Evolutionary conservation across 345 rosid genomes (phyloP).

Genomic region (Raphanus sativus): DNA sequence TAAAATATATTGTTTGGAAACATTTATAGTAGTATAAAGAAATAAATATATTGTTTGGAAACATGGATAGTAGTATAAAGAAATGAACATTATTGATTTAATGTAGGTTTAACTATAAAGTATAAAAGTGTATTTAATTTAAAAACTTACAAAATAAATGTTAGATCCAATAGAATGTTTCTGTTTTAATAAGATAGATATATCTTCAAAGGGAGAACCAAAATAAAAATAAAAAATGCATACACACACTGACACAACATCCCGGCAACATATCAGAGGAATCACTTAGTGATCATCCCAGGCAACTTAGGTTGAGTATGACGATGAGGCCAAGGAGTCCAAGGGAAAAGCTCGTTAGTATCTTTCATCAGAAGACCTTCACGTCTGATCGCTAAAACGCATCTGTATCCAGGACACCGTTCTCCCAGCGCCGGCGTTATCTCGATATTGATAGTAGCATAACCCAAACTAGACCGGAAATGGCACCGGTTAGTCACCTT

Average conservation of each 20-base stretch:
- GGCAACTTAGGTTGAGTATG: slow-evolving; percentile 28
- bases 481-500: slow-evolving; percentile 29
- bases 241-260: not conserved
- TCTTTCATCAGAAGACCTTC: slow-evolving; percentile 39
- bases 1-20: too few species aligned
- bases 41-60: too few species aligned
- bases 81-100: too few species aligned
- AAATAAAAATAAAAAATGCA: not conserved
- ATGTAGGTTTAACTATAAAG: too few species aligned
- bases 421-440: slow-evolving; percentile 28
- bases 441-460: not conserved
- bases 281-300: not conserved
- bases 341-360: slow-evolving; percentile 29
- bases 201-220: not conserved
- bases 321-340: slow-evolving; percentile 41
- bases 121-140: too few species aligned
- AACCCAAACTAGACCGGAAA: slow-evolving; percentile 34
- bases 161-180: too few species aligned
- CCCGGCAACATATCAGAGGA: not conserved
- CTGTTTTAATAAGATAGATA: too few species aligned
- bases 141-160: too few species aligned
- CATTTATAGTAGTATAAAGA: too few species aligned
- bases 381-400: slow-evolving; percentile 30
- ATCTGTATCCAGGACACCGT: slow-evolving; percentile 21
- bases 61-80: too few species aligned